These are phyloP conservation scores for Passiflora organensis DNA, from an alignment of 345 rosid genomes.

Conservation along the genomic window DNA sequence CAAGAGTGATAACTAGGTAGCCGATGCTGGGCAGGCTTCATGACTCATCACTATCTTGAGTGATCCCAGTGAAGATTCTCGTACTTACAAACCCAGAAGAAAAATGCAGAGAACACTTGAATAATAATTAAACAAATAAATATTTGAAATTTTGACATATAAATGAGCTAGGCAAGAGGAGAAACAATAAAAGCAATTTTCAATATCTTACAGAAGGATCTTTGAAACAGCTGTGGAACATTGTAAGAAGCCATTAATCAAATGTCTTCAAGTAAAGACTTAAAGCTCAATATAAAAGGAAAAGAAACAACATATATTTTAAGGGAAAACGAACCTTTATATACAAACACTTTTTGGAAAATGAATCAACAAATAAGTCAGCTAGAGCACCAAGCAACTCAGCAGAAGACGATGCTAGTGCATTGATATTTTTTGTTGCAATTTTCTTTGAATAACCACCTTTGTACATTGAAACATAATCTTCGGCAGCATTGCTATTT, in stretches of 20 bases:
- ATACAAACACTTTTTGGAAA: conserved; percentile 39
- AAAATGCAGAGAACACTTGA: too few species aligned
- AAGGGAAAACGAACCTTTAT: conserved; percentile 48
- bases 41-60: neutral
- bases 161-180: neutral
- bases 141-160: too few species aligned
- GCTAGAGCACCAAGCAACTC: conserved; percentile 68
- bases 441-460: conserved; percentile 55
- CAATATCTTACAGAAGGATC: neutral
- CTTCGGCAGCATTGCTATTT: conserved; percentile 21
- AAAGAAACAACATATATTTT: neutral
- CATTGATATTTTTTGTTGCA: conserved; percentile 62
- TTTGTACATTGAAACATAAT: conserved; percentile 30
- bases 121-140: too few species aligned
- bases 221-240: neutral
- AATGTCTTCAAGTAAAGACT: neutral
- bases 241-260: neutral
- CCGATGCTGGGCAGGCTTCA: too few species aligned
- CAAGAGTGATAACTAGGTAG: neutral
- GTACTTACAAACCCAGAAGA: too few species aligned
- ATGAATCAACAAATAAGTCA: conserved; percentile 47
- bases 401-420: conserved; percentile 55
- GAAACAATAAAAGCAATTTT: conserved; percentile 1
- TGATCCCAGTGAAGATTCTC: too few species aligned
- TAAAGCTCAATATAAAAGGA: neutral